phyloP scores from a whole-genome alignment of 1,284 basidiomycete genomes.

The Ustilago nuda region DNA sequence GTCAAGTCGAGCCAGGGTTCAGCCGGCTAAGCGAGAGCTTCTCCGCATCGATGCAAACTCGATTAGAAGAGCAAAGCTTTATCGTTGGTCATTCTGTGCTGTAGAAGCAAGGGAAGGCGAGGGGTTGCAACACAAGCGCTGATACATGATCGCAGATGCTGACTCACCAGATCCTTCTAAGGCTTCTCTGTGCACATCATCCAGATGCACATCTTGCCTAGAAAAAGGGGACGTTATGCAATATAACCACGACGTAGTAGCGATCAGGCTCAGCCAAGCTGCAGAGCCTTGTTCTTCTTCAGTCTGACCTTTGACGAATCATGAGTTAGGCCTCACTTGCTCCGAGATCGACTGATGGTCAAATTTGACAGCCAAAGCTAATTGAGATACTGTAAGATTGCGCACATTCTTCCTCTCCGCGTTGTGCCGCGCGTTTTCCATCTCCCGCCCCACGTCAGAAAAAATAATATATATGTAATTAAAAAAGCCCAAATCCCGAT shows the following conservation, averaged over 20 bases:
- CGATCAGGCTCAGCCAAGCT: no score
- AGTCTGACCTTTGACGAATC: no score
- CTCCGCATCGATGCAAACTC: neutral
- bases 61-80: neutral
- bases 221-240: neutral
- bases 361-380: neutral
- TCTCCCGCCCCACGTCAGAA: constrained; percentile 14
- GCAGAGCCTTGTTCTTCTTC: no score
- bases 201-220: neutral
- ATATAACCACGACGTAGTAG: neutral
- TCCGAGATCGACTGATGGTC: no score
- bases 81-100: neutral
- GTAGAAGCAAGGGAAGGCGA: neutral
- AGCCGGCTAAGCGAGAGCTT: constrained; percentile 4
- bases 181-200: neutral
- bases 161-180: neutral
- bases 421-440: neutral
- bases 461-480: neutral
- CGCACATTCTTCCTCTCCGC: neutral
- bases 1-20: neutral
- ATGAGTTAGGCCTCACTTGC: no score
- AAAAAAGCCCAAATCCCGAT: constrained; percentile 4
- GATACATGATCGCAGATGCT: neutral
- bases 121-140: neutral
- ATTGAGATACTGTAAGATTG: neutral